A percentile compares a stretch with the other conserved stretches of the same genome.
phyloP scores from a whole-genome alignment of 208 protist genomes.

The Porcisia hertigi region DNA sequence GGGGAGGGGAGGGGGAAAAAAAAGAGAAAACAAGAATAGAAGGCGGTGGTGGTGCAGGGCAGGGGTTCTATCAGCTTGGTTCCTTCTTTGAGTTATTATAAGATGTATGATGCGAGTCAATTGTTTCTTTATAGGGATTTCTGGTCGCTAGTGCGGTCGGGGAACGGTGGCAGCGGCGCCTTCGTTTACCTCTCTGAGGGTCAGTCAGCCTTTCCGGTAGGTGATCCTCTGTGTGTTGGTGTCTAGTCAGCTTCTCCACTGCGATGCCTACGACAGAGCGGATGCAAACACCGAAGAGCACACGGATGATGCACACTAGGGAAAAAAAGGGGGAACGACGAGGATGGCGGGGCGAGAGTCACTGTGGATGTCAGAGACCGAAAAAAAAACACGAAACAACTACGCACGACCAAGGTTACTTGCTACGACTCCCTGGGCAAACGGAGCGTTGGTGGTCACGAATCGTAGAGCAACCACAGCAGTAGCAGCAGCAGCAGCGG shows the following conservation, averaged over 20 bases:
- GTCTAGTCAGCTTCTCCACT: background rate
- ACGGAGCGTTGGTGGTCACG: background rate
- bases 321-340: background rate
- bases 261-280: background rate
- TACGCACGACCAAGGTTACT: background rate
- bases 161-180: background rate
- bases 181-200: background rate
- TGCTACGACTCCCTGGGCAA: constrained; percentile 8
- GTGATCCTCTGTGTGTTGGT: background rate
- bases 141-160: background rate
- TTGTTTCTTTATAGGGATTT: constrained; percentile 4
- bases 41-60: background rate
- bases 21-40: background rate
- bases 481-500: background rate
- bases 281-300: background rate
- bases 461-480: background rate
- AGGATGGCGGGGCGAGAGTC: background rate
- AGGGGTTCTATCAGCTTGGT: background rate
- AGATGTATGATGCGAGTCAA: background rate
- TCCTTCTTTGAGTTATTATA: background rate
- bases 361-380: background rate
- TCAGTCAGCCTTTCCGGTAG: background rate
- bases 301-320: background rate
- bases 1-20: background rate
- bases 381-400: background rate